Evolutionary conservation across 169 alveolate genomes (phyloP).

Genomic region (Eimeria falciformis): DNA sequence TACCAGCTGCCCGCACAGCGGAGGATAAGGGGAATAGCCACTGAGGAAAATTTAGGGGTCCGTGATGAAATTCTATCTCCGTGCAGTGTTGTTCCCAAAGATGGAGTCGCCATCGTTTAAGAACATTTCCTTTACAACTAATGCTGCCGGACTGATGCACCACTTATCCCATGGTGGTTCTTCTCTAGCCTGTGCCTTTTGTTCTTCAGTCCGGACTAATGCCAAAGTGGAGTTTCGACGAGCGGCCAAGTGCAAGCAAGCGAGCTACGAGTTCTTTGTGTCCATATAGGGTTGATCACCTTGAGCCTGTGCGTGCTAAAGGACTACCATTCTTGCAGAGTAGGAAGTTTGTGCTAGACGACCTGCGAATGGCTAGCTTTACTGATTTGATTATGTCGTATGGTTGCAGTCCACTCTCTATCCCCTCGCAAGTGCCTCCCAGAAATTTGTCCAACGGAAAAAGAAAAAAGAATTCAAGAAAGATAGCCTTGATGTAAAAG

Average conservation of each 20-base stretch:
- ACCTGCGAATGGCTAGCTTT: not conserved
- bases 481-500: slow-evolving; percentile 55
- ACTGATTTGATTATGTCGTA: not conserved
- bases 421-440: not conserved
- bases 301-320: slow-evolving; percentile 35
- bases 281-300: slow-evolving; percentile 11
- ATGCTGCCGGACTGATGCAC: too few species aligned
- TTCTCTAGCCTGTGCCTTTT: too few species aligned
- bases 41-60: slow-evolving; percentile 45
- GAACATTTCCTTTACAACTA: too few species aligned
- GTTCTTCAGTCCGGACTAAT: slow-evolving; percentile 33
- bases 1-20: slow-evolving; percentile 67
- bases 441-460: slow-evolving; percentile 51
- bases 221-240: slow-evolving; percentile 54
- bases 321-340: not conserved
- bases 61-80: not conserved
- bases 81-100: not conserved
- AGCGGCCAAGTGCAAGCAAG: not conserved
- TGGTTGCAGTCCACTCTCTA: slow-evolving; percentile 50
- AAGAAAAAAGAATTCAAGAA: not conserved
- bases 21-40: slow-evolving; percentile 37
- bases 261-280: not conserved
- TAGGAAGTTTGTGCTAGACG: too few species aligned
- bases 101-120: too few species aligned
- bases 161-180: too few species aligned